Evolutionary conservation across 306 rosid species (phyloP).

Genomic region (Clitoria ternatea): DNA sequence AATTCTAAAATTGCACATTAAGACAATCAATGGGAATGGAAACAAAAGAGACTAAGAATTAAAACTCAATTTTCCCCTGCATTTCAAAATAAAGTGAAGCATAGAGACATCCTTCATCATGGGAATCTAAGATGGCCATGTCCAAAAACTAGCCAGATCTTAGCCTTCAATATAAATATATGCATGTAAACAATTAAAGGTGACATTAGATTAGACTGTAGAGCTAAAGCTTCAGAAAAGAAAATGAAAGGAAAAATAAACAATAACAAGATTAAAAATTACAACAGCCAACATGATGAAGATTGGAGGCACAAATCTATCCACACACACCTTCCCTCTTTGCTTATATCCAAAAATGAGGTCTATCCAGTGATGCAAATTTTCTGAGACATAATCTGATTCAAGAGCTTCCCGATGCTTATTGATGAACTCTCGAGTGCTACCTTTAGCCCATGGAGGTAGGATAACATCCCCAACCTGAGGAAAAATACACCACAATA

Average conservation of each 20-base stretch:
- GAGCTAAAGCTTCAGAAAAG: neutral
- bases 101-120: slow-evolving; percentile 9
- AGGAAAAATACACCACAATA: slow-evolving; percentile 19
- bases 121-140: neutral
- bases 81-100: neutral
- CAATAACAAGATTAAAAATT: neutral
- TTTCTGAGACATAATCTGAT: slow-evolving; percentile 86
- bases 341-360: slow-evolving; percentile 96
- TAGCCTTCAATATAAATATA: slow-evolving; percentile 8
- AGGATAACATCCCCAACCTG: slow-evolving; percentile 92
- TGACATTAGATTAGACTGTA: neutral
- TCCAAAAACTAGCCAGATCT: neutral
- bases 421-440: slow-evolving; percentile 86
- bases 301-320: neutral
- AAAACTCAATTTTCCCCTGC: neutral
- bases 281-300: neutral
- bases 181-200: neutral
- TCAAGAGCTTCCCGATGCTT: slow-evolving; percentile 99
- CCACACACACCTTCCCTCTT: slow-evolving; percentile 97
- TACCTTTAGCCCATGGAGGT: slow-evolving; percentile 98
- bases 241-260: neutral
- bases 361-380: slow-evolving; percentile 98
- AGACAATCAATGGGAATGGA: neutral
- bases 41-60: neutral
- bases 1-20: neutral